Base-by-base conservation (phyloP, 2,329 filamentous ascomycete species). In the Orbilia quercus region DNA sequence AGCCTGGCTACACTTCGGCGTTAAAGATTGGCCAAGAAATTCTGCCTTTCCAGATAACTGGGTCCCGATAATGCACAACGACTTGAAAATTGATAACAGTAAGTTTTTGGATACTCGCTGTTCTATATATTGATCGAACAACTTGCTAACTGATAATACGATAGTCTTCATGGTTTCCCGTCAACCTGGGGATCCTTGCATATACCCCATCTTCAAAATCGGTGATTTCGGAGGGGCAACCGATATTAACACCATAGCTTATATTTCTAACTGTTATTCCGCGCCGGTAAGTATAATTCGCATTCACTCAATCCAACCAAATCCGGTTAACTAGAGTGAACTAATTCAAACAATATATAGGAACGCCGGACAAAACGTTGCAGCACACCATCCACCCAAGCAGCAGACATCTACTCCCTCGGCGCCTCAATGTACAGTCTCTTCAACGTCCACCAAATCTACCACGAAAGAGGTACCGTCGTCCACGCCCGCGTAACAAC, bases 21-120 rank as follows among this genome's bases (percentile, higher is more conserved):
- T 65, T 12, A 25, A 53, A 28, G 59, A 72, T 18, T 63, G 66
- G 66, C 53, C 53, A 2, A 45, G 36, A 36, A 45, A 72, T 18
- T 44, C 58, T n/a, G 40, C 31, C 9, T 18, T 57, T 7, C 28
- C 53, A 42, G n/a, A 44, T 0, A 42, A 50, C 6, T 72, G 67
- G 67, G 16, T 11, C 0, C 3, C 67, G 0, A 54, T 59, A 14
- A 54, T 72, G 45, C 67, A 72, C 16, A 65, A 72, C n/a, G 67
- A 65, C 18, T 16, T 65, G n/a, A 72, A 72, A 20, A 2, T 16
- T 9, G 48, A 72, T 25, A 72, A 72, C 20, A 40, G 67, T 72
- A 60, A n/a, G 47, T 54, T n/a, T 16, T 16, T 18, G 45, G 11
- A 48, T 14, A 38, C 25, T 14, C 12, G 25, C 22, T 31, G 28